A percentile compares a stretch with the other conserved stretches of the same genome.
Evolutionary conservation across 75 land plant species (phyloP).

Genomic region (Pinus tabuliformis): DNA sequence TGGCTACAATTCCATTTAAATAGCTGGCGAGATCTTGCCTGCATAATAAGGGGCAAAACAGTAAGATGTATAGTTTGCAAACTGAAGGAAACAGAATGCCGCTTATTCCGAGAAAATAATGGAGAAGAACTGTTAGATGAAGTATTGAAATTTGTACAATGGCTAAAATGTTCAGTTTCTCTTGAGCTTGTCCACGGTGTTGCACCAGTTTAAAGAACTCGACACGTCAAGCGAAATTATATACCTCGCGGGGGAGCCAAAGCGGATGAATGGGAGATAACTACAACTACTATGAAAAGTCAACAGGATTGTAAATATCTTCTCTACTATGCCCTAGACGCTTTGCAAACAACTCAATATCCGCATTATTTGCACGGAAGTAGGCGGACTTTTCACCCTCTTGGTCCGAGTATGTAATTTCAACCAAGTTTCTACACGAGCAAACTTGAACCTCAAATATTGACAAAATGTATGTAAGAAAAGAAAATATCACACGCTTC

Average conservation of each 20-base stretch:
- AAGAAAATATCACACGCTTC: not conserved
- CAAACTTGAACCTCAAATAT: not conserved
- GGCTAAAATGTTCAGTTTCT: not conserved
- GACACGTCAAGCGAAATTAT: not conserved
- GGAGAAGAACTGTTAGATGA: not conserved
- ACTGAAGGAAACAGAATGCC: not conserved
- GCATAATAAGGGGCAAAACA: not conserved
- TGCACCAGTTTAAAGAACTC: not conserved
- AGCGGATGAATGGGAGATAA: not conserved
- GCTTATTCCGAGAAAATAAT: not conserved
- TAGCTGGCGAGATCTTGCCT: not conserved
- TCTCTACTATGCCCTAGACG: not conserved
- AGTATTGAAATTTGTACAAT: not conserved
- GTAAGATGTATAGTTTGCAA: not conserved
- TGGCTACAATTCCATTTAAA: not conserved
- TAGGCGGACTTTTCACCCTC: not conserved
- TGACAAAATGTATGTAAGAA: not conserved
- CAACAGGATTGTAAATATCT: not conserved
- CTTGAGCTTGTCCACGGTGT: not conserved
- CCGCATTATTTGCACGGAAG: not conserved
- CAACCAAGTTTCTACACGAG: not conserved
- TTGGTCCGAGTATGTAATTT: not conserved
- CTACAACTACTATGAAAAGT: not conserved
- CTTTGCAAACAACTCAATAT: not conserved
- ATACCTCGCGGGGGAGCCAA: not conserved